phyloP scores from a whole-genome alignment of 208 protist genomes.

The Tritrichomonas foetus region DNA sequence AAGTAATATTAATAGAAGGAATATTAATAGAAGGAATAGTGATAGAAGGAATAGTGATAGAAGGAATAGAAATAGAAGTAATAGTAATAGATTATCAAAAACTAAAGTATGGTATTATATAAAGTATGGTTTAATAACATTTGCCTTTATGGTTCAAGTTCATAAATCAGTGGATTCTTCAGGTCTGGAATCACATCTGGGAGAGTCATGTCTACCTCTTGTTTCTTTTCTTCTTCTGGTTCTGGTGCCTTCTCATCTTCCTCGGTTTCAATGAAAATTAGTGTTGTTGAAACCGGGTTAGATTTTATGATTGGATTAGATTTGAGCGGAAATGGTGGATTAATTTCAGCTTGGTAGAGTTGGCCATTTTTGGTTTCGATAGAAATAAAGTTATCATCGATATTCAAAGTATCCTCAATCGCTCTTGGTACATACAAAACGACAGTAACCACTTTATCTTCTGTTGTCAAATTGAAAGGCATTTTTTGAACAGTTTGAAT shows the following conservation, averaged over 20 bases:
- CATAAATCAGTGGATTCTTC: neutral
- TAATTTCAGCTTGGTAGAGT: neutral
- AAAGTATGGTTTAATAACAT: too few species aligned
- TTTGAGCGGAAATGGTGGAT: neutral
- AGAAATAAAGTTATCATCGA: conserved; percentile 13
- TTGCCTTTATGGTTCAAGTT: neutral
- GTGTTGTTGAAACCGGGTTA: neutral
- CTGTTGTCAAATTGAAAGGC: neutral
- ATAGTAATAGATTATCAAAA: too few species aligned
- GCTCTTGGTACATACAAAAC: neutral
- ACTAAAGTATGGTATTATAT: too few species aligned
- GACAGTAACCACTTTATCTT: conserved; percentile 17
- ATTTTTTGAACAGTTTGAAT: too few species aligned
- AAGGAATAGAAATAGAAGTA: too few species aligned
- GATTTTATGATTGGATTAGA: neutral
- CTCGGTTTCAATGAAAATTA: conserved; percentile 14
- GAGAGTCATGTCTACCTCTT: neutral
- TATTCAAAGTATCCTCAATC: neutral
- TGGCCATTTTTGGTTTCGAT: neutral
- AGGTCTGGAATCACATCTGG: neutral
- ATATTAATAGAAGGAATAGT: too few species aligned
- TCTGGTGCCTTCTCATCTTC: neutral
- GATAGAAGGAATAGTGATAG: too few species aligned
- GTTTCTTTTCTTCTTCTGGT: neutral
- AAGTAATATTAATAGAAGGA: too few species aligned